These are phyloP conservation scores for Dactylellina haptotyla DNA, from an alignment of 2,329 filamentous ascomycete species.

Conservation along the genomic window DNA sequence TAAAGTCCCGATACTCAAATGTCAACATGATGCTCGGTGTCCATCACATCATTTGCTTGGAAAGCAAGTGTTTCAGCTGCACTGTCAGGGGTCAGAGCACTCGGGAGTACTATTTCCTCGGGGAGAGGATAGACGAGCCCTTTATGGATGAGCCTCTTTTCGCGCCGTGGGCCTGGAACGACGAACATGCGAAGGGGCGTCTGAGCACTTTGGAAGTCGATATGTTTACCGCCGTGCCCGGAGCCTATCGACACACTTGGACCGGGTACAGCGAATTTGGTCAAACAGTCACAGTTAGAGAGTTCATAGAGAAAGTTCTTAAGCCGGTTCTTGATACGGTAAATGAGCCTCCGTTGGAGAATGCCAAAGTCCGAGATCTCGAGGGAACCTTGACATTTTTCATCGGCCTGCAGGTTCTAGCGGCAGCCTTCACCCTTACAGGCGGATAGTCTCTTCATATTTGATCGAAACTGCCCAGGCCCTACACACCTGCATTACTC, in stretches of 20 bases:
- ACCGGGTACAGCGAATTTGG: constrained; percentile 3
- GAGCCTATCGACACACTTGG: neutral
- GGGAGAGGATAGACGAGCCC: neutral
- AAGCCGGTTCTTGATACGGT: constrained; percentile 3
- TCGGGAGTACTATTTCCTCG: neutral
- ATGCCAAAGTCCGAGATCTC: too few species aligned
- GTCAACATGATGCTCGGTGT: neutral
- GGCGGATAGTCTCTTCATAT: neutral
- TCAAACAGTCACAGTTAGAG: constrained; percentile 1
- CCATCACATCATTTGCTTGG: neutral
- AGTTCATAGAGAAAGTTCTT: constrained; percentile 12
- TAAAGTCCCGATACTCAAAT: constrained; percentile 3
- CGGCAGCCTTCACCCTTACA: neutral
- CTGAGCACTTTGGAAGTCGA: neutral
- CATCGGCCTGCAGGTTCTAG: neutral
- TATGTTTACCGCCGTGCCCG: neutral
- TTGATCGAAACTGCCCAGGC: neutral
- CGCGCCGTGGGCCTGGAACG: neutral
- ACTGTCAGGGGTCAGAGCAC: neutral
- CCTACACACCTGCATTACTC: too few species aligned
- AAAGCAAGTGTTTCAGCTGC: constrained; percentile 3
- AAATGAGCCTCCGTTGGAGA: too few species aligned
- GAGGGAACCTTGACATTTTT: constrained; percentile 4
- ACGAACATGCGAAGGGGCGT: neutral
- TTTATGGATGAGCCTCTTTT: constrained; percentile 18